A percentile compares a stretch with the other conserved stretches of the same genome.
Evolutionary conservation across 2,329 filamentous ascomycete genomes (phyloP).

Genomic region (Clonostachys rhizophaga): DNA sequence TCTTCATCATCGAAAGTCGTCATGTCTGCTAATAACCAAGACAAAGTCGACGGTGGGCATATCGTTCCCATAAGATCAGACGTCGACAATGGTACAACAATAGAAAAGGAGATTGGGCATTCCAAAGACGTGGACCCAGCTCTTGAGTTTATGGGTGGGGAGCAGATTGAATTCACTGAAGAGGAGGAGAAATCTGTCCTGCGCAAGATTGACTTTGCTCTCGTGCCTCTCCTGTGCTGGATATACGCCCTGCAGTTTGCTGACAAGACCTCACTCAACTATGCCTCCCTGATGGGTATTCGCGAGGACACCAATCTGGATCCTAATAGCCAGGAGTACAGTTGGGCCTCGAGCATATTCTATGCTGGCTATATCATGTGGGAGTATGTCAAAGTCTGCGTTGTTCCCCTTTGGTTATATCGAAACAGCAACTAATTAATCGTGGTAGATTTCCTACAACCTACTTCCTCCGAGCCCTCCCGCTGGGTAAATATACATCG

Average conservation of each 20-base stretch:
- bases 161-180: conserved; percentile 4
- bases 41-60: no score
- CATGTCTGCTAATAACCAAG: no score
- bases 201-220: conserved; percentile 20
- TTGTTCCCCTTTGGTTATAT: background rate
- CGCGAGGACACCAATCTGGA: conserved; percentile 13
- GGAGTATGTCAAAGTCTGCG: background rate
- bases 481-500: conserved; percentile 26
- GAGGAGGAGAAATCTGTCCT: conserved; percentile 10
- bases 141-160: background rate
- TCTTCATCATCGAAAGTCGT: no score
- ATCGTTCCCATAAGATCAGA: background rate
- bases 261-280: conserved; percentile 21
- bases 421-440: background rate
- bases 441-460: conserved; percentile 25
- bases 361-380: background rate
- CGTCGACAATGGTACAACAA: background rate
- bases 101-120: background rate
- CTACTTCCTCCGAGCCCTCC: conserved; percentile 19
- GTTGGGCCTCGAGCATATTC: conserved; percentile 8
- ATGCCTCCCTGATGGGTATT: conserved; percentile 26
- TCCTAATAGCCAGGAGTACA: conserved; percentile 21
- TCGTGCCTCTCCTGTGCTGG: conserved; percentile 20
- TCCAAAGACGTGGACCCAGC: background rate
- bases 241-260: conserved; percentile 23